phyloP scores from a whole-genome alignment of 2,329 filamentous ascomycete species.

The Sphaceloma murrayae region DNA sequence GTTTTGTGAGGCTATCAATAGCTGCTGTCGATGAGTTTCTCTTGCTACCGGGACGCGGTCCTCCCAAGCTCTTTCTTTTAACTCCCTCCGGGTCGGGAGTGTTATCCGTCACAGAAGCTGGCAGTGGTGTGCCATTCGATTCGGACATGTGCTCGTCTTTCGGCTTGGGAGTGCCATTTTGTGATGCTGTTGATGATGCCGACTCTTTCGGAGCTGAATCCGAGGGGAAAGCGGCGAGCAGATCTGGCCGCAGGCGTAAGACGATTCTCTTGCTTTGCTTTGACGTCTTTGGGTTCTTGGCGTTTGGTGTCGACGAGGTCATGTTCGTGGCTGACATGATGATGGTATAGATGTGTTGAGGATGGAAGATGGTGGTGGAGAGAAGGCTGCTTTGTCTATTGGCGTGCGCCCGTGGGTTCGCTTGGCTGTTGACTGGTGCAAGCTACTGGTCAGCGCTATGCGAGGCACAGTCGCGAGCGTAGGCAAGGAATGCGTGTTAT shows the following conservation, averaged over 20 bases:
- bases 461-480: slow-evolving; percentile 15
- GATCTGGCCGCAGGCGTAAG: slow-evolving; percentile 23
- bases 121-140: slow-evolving; percentile 33
- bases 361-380: slow-evolving; percentile 9
- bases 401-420: slow-evolving; percentile 19
- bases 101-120: slow-evolving; percentile 26
- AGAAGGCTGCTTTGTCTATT: slow-evolving; percentile 2
- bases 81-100: slow-evolving; percentile 38
- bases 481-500: slow-evolving; percentile 13
- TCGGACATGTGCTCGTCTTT: slow-evolving; percentile 35
- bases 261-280: slow-evolving; percentile 27
- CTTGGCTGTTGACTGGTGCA: slow-evolving; percentile 15
- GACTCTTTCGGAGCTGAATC: slow-evolving; percentile 23
- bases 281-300: slow-evolving; percentile 21
- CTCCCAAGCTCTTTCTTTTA: slow-evolving; percentile 69
- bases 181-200: slow-evolving; percentile 22
- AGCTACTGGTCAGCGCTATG: slow-evolving; percentile 14
- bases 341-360: slow-evolving; percentile 21
- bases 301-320: slow-evolving; percentile 16
- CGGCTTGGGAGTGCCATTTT: slow-evolving; percentile 30
- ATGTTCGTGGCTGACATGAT: slow-evolving; percentile 18
- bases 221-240: slow-evolving; percentile 27
- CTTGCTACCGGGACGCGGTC: slow-evolving; percentile 56
- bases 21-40: slow-evolving; percentile 38
- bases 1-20: slow-evolving; percentile 55